A percentile compares a stretch with the other conserved stretches of the same genome.
These are phyloP conservation scores for Brassica incana DNA, from an alignment of 345 rosid species.

Conservation along the genomic window DNA sequence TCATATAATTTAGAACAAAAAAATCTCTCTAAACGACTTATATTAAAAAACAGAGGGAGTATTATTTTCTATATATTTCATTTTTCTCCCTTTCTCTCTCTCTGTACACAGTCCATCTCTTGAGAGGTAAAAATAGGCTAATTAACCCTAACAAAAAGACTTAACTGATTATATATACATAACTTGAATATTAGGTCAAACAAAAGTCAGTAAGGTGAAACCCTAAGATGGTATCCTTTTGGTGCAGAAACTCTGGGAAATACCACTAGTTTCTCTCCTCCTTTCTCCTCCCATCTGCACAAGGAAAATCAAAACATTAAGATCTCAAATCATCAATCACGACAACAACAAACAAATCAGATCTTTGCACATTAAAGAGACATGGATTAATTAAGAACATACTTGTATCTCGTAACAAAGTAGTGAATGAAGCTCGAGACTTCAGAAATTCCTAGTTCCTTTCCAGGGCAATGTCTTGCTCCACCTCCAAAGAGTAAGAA, in stretches of 20 bases:
- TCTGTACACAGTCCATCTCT: constrained; percentile 18
- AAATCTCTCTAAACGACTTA: too few species aligned
- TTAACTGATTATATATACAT: constrained; percentile 17
- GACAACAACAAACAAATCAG: neutral
- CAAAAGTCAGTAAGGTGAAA: constrained; percentile 51
- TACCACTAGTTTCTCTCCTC: constrained; percentile 65
- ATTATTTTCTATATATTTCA: constrained; percentile 6
- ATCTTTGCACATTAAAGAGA: neutral
- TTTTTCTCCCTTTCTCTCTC: neutral
- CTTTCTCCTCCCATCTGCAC: constrained; percentile 91
- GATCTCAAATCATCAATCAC: neutral
- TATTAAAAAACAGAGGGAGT: too few species aligned
- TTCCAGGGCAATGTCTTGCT: constrained; percentile 88
- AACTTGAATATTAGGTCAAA: constrained; percentile 18
- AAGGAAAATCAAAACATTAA: constrained; percentile 2
- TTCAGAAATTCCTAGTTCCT: constrained; percentile 87
- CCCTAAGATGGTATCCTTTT: constrained; percentile 77
- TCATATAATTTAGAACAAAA: too few species aligned
- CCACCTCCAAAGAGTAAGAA: constrained; percentile 88
- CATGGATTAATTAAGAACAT: constrained; percentile 6
- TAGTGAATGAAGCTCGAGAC: constrained; percentile 90
- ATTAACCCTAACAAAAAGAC: constrained; percentile 23
- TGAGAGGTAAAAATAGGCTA: constrained; percentile 28
- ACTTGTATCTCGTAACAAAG: constrained; percentile 86
- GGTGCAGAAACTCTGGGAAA: constrained; percentile 97